A percentile compares a stretch with the other conserved stretches of the same genome.
These are phyloP conservation scores for Xylaria sp. DNA, from an alignment of 495 filamentous ascomycete genomes.

Conservation along the genomic window DNA sequence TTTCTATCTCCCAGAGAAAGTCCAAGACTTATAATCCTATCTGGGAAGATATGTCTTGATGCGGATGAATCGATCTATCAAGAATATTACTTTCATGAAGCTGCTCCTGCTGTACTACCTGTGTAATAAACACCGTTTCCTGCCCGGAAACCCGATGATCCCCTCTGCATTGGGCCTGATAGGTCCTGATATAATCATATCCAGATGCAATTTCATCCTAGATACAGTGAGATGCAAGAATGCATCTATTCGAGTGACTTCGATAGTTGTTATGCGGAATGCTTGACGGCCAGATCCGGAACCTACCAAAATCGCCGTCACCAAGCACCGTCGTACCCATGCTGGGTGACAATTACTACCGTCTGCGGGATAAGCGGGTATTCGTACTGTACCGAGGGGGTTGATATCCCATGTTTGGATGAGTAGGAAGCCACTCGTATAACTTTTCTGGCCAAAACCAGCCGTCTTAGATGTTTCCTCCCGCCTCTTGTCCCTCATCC, in stretches of 20 bases:
- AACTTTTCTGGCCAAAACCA: neutral
- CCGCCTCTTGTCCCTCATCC: constrained; percentile 13
- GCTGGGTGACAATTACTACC: constrained; percentile 26
- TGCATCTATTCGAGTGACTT: constrained; percentile 7
- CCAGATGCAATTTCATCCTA: neutral
- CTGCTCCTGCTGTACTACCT: neutral
- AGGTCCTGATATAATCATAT: constrained; percentile 6
- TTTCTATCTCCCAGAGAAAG: neutral
- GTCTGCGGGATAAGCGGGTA: constrained; percentile 4
- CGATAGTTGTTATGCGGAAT: neutral
- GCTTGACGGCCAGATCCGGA: neutral
- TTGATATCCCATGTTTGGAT: constrained; percentile 1
- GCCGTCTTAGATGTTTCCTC: constrained; percentile 4
- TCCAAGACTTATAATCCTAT: neutral
- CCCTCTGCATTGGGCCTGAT: neutral
- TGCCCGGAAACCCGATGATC: neutral
- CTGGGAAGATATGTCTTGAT: neutral
- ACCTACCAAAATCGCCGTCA: constrained; percentile 15
- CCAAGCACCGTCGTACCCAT: constrained; percentile 16
- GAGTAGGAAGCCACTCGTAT: constrained; percentile 6
- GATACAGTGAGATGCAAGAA: neutral
- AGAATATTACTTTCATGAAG: neutral
- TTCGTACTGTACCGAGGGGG: constrained; percentile 9
- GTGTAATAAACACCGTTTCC: neutral
- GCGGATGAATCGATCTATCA: neutral